Evolutionary conservation across 2,329 filamentous ascomycete species (phyloP), one percentile per base, ranked within the genome.

Genomic region (Fusarium verrucosum): DNA sequence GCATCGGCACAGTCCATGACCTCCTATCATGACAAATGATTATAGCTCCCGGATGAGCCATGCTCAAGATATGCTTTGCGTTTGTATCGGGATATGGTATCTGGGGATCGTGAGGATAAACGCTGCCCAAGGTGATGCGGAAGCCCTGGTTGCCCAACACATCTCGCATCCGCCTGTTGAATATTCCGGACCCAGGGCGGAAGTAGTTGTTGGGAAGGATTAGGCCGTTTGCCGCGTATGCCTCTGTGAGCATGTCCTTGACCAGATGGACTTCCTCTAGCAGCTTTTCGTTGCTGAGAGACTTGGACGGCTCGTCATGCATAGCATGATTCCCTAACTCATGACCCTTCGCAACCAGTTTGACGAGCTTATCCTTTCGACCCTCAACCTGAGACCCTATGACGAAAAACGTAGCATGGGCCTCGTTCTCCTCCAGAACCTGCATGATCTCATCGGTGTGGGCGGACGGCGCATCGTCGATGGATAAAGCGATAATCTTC

Each of bases 91-190:
- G 83, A 71, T 85, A 89, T 10, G 81, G 81, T 56, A 97, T 89
- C 81, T 96, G 92, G n/a, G 93, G 88, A 78, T 97, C 93, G 78
- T 96, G 92, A 7, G 93, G 93, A 77, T 96, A 97, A 36, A 97
- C 88, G 75, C 88, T 89, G 4, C 93, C 93, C 35, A 97, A 79
- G n/a, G 93, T 89, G 47, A 95, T 81, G 45, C 83, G 81, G 76
- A 92, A 94, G 5, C 88, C 89, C 60, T 92, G 73, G 47, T 78
- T 80, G 30, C 78, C 77, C 9, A 92, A 77, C 32, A 89, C 73
- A 30, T 77, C 75, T 19, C 90, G 82, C 87, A 96, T 94, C 17
- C 85, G 76, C 37, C 81, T 79, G 71, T 85, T 92, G 79, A 96
- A 96, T 75, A 96, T 89, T 14, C 93, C 93, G 0, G 89, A 93